A percentile compares a stretch with the other conserved stretches of the same genome.
These are phyloP conservation scores for Lycium barbarum DNA, from an alignment of 257 asterid genomes.

Conservation along the genomic window DNA sequence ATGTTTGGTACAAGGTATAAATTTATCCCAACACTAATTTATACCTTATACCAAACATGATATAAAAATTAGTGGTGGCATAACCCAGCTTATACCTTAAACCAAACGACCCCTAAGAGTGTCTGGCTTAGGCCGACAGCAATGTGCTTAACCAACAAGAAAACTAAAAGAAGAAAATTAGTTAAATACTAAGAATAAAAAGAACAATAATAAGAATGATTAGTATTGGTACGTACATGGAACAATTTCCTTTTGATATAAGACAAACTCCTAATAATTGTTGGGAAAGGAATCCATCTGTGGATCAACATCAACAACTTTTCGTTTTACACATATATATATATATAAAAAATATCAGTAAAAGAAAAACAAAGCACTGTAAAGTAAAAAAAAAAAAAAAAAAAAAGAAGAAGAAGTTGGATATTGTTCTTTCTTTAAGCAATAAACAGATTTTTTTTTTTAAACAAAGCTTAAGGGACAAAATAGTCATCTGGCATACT, in stretches of 20 bases:
- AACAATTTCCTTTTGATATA: neutral
- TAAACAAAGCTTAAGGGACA: constrained; percentile 49
- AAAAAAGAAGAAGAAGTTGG: neutral
- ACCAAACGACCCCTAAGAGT: too few relatives aligned
- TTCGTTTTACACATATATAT: neutral
- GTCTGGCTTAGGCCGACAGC: neutral
- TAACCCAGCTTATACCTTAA: too few relatives aligned
- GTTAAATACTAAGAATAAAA: neutral
- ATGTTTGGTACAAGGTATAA: too few relatives aligned
- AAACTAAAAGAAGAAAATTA: neutral
- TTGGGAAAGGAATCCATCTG: neutral
- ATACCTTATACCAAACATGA: too few relatives aligned
- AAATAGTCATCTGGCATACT: constrained; percentile 63
- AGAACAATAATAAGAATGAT: neutral
- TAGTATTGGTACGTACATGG: constrained; percentile 6
- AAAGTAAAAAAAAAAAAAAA: neutral
- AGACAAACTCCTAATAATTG: neutral
- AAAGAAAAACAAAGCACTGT: neutral
- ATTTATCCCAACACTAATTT: too few relatives aligned
- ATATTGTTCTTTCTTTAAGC: constrained; percentile 5
- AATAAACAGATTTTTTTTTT: neutral
- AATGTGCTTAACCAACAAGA: neutral
- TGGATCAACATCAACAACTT: constrained; percentile 1
- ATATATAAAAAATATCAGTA: neutral
- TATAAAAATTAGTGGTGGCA: too few relatives aligned